Conservation (phyloP, 176 grass and related monocot species). For the Musa acuminata region DNA sequence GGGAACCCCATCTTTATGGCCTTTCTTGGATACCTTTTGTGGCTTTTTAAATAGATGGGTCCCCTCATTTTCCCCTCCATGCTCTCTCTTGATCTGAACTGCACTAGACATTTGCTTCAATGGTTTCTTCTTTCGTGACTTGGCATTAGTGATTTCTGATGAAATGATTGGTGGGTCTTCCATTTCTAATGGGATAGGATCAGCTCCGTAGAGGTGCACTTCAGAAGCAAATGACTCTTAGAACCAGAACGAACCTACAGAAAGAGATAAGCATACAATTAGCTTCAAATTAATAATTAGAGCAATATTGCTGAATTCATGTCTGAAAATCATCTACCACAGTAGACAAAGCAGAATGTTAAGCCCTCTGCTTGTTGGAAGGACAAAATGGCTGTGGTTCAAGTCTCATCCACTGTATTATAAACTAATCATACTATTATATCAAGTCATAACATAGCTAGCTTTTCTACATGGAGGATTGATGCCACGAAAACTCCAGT, state of each 20-base stretch:
- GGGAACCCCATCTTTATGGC: conserved; percentile 27
- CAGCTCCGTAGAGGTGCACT: neutral
- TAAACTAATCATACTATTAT: too few relatives aligned
- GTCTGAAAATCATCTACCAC: too few relatives aligned
- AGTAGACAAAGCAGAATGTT: too few relatives aligned
- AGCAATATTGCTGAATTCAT: too few relatives aligned
- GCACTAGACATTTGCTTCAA: conserved; percentile 20
- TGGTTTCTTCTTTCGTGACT: conserved; percentile 48
- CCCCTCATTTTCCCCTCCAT: conserved; percentile 23
- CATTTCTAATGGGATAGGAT: conserved; percentile 9
- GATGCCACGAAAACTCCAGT: too few relatives aligned
- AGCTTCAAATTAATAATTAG: neutral
- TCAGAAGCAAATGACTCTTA: neutral
- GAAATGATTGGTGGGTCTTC: conserved; percentile 37
- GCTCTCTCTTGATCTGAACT: conserved; percentile 31
- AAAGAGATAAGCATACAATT: neutral
- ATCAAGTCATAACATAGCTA: too few relatives aligned
- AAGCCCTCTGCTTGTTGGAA: too few relatives aligned
- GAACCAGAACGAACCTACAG: neutral
- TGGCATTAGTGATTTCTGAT: conserved; percentile 28
- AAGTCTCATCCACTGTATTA: too few relatives aligned
- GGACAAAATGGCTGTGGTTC: too few relatives aligned
- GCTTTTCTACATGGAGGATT: too few relatives aligned
- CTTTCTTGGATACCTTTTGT: conserved; percentile 46
- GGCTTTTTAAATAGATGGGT: conserved; percentile 16